Conservation (phyloP, 2,329 filamentous ascomycete species). For the Exophiala bonariae region DNA sequence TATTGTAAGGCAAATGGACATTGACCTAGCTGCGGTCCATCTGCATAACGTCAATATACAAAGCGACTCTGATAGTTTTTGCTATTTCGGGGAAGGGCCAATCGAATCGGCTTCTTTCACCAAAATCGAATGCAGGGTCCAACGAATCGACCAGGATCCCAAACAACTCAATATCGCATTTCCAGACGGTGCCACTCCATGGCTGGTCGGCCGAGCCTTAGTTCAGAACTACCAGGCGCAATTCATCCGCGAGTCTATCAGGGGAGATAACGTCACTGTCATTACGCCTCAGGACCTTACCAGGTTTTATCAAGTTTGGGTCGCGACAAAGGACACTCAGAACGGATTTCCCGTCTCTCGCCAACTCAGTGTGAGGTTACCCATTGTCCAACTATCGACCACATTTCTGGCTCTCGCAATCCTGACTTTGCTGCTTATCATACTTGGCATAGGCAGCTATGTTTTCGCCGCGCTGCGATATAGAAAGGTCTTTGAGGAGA, state of each 20-base stretch:
- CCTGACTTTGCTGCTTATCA: not conserved
- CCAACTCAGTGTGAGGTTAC: constrained; percentile 5
- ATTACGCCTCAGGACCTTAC: constrained; percentile 3
- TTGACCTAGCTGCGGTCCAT: constrained; percentile 9
- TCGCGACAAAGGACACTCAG: constrained; percentile 11
- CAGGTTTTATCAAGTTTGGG: constrained; percentile 10
- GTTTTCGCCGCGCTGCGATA: constrained; percentile 1
- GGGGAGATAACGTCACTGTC: not conserved
- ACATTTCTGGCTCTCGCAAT: constrained; percentile 4
- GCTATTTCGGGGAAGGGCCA: constrained; percentile 5
- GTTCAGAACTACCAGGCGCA: constrained; percentile 1
- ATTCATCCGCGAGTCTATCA: constrained; percentile 6
- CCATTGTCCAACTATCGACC: constrained; percentile 6
- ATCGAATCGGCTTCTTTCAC: constrained; percentile 10
- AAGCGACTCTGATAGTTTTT: constrained; percentile 1
- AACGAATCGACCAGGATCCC: not conserved
- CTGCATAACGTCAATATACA: constrained; percentile 7
- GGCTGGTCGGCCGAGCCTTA: not conserved
- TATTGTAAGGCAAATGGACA: not conserved
- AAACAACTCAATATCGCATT: constrained; percentile 3
- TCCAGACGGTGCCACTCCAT: not conserved
- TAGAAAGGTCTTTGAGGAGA: constrained; percentile 2
- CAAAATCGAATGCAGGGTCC: constrained; percentile 6
- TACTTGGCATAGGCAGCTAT: not conserved
- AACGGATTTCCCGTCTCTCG: not conserved